Evolutionary conservation across 177 flowering plant genomes (phyloP), one percentile per base, ranked within the genome.

Genomic region (Vitis hybrid): DNA sequence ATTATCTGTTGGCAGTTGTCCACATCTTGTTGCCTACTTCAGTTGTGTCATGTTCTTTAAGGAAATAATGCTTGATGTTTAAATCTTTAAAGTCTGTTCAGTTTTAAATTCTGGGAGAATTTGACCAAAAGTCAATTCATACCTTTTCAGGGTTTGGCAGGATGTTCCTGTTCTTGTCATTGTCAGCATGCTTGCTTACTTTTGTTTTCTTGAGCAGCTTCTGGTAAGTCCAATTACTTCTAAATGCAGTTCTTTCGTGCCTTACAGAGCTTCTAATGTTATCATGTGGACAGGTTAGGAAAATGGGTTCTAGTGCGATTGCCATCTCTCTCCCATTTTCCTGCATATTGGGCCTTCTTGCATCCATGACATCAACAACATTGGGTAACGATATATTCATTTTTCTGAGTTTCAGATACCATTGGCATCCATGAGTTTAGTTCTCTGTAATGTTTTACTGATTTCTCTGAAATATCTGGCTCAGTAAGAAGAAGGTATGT

Each of bases 141-240:
- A 2, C n/a, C 62, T 72, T 62, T 18, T 32, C 83, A 89, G 93
- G 85, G 73, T 87, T 62, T 89, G 91, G 88, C 89, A 89, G 78
- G 93, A 89, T 75, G 85, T 83, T 69, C 91, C 93, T 0, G 75
- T 87, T 70, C 89, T 89, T 59, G 87, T 89, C 27, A 87, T 89
- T 50, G 84, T 89, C 49, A 87, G 90, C 83, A 86, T 89, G 93
- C 87, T 89, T 35, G 88, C 90, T 17, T 89, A 89, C 81, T 89
- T 89, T 69, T 84, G 91, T 75, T 89, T 87, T 55, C 82, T 89
- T 4, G 91, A 89, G 85, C 90, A 87, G 72, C 87, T 89, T 79
- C 77, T 89, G 83, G 93, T 89, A 72, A 79, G 82, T 64, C 62
- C 7, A 15, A 27, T 8, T 55, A 32, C 9, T 58, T 56, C 11